phyloP scores from a whole-genome alignment of 208 protist genomes.

The Borovskyia barvae region DNA sequence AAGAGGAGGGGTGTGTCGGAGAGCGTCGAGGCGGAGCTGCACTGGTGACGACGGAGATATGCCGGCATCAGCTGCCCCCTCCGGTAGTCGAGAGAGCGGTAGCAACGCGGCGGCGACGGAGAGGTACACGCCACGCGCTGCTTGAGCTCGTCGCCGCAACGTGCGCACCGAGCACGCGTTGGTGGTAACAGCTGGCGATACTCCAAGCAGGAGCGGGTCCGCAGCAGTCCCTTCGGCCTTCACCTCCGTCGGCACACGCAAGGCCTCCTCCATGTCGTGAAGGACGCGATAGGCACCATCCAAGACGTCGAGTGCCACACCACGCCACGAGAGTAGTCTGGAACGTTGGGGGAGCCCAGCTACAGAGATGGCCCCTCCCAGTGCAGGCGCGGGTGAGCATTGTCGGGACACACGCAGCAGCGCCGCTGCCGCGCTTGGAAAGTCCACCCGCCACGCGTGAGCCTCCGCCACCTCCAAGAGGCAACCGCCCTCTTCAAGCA shows the following conservation, averaged over 20 bases:
- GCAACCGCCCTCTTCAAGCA: slow-evolving; percentile 9
- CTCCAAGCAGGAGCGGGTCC: background rate
- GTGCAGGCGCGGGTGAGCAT: background rate
- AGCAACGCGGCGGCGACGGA: slow-evolving; percentile 4
- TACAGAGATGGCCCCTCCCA: no score
- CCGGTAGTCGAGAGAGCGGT: no score
- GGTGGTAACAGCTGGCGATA: no score
- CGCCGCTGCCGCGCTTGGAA: slow-evolving; percentile 3
- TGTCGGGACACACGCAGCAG: slow-evolving; percentile 7
- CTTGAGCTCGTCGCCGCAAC: slow-evolving; percentile 6
- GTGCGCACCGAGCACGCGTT: slow-evolving; percentile 6
- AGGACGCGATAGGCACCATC: slow-evolving; percentile 17
- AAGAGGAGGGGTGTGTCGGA: no score
- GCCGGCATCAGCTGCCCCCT: no score
- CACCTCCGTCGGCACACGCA: no score
- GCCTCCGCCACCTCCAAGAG: slow-evolving; percentile 24
- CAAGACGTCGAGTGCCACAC: slow-evolving; percentile 18
- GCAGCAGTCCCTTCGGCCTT: background rate
- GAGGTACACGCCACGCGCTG: slow-evolving; percentile 14
- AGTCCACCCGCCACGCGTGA: slow-evolving; percentile 16
- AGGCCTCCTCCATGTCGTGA: slow-evolving; percentile 11
- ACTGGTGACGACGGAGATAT: background rate
- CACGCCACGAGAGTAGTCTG: slow-evolving; percentile 18
- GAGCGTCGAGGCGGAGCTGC: slow-evolving; percentile 7
- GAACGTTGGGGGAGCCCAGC: no score